Percentiles rank a stretch among this genome's conserved stretches.
These are phyloP conservation scores for Hypoxylon fragiforme DNA, from an alignment of 495 filamentous ascomycete species.

Conservation along the genomic window DNA sequence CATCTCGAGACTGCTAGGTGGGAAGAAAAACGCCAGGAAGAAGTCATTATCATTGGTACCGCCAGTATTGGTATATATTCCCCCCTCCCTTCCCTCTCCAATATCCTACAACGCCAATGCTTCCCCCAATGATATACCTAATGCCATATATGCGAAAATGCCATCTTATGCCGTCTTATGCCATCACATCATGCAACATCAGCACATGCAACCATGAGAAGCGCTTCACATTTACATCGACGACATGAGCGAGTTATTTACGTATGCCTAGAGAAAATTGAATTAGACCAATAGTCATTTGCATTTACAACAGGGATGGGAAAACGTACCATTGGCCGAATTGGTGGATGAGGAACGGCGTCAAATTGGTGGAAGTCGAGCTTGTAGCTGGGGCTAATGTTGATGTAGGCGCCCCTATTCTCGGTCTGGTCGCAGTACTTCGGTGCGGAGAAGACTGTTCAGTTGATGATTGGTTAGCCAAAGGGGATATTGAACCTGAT, in stretches of 20 bases:
- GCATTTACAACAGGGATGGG: background rate
- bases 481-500: too few species aligned
- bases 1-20: too few species aligned
- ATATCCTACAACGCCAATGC: constrained; percentile 33
- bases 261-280: constrained; percentile 68
- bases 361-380: constrained; percentile 90
- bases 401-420: constrained; percentile 98
- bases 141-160: constrained; percentile 37
- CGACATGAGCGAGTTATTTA: constrained; percentile 77
- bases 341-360: constrained; percentile 92
- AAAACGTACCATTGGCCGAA: constrained; percentile 83
- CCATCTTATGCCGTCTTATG: constrained; percentile 28
- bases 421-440: constrained; percentile 97
- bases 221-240: constrained; percentile 44
- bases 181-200: constrained; percentile 28
- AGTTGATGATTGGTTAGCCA: too few species aligned
- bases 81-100: constrained; percentile 20
- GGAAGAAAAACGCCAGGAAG: background rate
- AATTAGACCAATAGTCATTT: constrained; percentile 37
- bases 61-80: constrained; percentile 24
- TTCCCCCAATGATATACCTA: too few species aligned
- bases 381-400: constrained; percentile 89
- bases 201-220: constrained; percentile 19
- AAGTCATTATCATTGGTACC: constrained; percentile 19
- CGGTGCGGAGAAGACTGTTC: constrained; percentile 97